Evolutionary conservation across 768 basidiomycete genomes (phyloP).

Genomic region (Leccinum fibrillosum): DNA sequence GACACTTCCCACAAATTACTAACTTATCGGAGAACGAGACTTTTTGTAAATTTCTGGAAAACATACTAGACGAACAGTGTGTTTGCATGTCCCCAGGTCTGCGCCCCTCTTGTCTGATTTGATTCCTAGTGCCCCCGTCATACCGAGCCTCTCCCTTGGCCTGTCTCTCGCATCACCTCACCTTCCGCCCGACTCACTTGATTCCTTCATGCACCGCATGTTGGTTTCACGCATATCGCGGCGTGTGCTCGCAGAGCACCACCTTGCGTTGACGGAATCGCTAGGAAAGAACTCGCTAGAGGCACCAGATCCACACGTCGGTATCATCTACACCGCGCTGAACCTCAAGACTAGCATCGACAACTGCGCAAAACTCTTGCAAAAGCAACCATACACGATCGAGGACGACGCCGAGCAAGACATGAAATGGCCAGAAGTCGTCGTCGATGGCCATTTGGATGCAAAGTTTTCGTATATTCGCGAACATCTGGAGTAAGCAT

Average conservation of each 20-base stretch:
- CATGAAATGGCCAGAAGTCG: constrained; percentile 56
- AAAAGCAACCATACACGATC: constrained; percentile 42
- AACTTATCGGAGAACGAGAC: constrained; percentile 69
- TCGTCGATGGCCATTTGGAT: constrained; percentile 69
- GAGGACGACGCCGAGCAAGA: constrained; percentile 37
- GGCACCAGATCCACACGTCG: constrained; percentile 62
- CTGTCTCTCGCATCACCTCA: constrained; percentile 81
- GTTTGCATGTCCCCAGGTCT: constrained; percentile 20
- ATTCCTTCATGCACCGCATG: constrained; percentile 90
- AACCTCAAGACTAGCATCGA: constrained; percentile 68
- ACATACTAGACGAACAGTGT: constrained; percentile 74
- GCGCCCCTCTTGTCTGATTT: constrained; percentile 6
- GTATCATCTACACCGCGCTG: constrained; percentile 79
- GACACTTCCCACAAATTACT: constrained; percentile 69
- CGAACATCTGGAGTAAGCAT: constrained; percentile 77
- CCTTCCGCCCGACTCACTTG: constrained; percentile 73
- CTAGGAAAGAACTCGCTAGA: constrained; percentile 36
- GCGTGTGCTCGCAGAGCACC: constrained; percentile 86
- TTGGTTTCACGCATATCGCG: constrained; percentile 86
- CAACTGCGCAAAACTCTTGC: constrained; percentile 59
- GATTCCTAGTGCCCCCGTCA: constrained; percentile 59
- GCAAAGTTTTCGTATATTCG: constrained; percentile 79
- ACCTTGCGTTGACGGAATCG: constrained; percentile 73
- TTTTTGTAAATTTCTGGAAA: constrained; percentile 71
- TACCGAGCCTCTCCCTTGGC: constrained; percentile 79